Conservation (phyloP, 345 rosid genomes). For the Noccaea caerulescens region DNA sequence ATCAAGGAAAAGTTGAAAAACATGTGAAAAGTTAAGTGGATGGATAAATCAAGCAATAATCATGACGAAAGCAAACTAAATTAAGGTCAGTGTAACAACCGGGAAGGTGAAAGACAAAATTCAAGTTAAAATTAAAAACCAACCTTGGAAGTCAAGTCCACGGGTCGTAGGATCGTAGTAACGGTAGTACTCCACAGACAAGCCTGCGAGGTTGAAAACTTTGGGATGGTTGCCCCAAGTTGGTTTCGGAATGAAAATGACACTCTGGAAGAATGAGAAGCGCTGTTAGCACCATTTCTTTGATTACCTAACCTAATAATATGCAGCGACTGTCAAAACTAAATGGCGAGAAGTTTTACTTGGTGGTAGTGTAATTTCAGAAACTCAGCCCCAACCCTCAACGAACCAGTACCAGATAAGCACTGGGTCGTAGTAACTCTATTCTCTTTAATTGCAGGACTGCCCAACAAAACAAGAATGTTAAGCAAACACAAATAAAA, state of each 20-base stretch:
- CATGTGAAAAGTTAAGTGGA: neutral
- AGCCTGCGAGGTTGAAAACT: conserved; percentile 78
- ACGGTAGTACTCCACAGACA: conserved; percentile 84
- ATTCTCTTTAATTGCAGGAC: conserved; percentile 74
- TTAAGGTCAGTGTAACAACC: neutral
- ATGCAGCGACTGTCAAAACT: conserved; percentile 3
- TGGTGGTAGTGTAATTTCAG: conserved; percentile 76
- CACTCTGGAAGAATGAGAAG: conserved; percentile 56
- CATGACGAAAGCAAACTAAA: conserved; percentile 4
- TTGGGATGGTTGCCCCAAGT: conserved; percentile 99
- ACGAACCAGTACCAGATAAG: conserved; percentile 95
- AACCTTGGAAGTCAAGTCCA: conserved; percentile 87
- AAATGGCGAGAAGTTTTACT: conserved; percentile 40
- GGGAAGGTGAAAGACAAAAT: conserved; percentile 5
- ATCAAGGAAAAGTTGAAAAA: conserved; percentile 2
- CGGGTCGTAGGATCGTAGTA: conserved; percentile 94
- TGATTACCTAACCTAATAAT: neutral
- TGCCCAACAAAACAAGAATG: conserved; percentile 40
- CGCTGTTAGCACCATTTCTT: conserved; percentile 26
- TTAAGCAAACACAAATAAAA: neutral
- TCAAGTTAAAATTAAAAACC: neutral
- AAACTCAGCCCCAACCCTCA: conserved; percentile 97
- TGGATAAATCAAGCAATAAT: conserved; percentile 2
- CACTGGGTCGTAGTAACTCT: conserved; percentile 90
- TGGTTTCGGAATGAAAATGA: conserved; percentile 87